phyloP scores from a whole-genome alignment of 306 rosid genomes.

The Pterocarpus macrocarpus region DNA sequence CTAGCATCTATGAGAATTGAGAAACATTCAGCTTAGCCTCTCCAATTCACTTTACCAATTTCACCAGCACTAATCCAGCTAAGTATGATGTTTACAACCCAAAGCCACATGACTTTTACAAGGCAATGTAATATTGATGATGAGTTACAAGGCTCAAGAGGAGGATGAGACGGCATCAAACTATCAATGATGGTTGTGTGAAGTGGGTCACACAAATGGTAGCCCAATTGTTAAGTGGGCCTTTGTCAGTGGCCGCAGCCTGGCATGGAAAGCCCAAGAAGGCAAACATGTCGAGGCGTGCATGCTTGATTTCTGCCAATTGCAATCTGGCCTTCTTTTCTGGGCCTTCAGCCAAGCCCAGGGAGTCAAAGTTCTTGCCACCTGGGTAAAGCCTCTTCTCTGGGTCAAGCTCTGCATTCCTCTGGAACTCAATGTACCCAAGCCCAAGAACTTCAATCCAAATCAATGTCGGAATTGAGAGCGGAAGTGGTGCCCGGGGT shows the following conservation, averaged over 20 bases:
- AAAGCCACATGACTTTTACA: conserved; percentile 32
- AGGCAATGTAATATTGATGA: background rate
- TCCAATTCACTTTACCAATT: conserved; percentile 37
- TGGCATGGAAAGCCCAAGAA: conserved; percentile 92
- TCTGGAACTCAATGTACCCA: conserved; percentile 96
- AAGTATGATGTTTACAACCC: conserved; percentile 46
- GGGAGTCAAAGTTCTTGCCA: conserved; percentile 86
- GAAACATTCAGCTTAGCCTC: conserved; percentile 49
- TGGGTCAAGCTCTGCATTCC: conserved; percentile 89
- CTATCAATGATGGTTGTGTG: conserved; percentile 95
- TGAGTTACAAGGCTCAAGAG: conserved; percentile 37
- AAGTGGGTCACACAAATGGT: conserved; percentile 99
- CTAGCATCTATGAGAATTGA: background rate
- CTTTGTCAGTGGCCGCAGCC: conserved; percentile 90
- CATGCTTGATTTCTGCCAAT: conserved; percentile 93
- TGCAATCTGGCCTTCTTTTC: conserved; percentile 87
- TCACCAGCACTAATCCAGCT: conserved; percentile 43
- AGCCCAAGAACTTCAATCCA: conserved; percentile 89
- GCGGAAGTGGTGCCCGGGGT: conserved; percentile 97
- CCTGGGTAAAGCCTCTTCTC: conserved; percentile 97
- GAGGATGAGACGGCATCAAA: conserved; percentile 59
- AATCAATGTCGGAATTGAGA: conserved; percentile 77
- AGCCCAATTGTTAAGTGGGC: conserved; percentile 97
- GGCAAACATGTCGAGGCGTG: conserved; percentile 91
- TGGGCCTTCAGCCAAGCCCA: conserved; percentile 83